Conservation (phyloP, 1,284 basidiomycete species). For the Ganoderma resinaceum region DNA sequence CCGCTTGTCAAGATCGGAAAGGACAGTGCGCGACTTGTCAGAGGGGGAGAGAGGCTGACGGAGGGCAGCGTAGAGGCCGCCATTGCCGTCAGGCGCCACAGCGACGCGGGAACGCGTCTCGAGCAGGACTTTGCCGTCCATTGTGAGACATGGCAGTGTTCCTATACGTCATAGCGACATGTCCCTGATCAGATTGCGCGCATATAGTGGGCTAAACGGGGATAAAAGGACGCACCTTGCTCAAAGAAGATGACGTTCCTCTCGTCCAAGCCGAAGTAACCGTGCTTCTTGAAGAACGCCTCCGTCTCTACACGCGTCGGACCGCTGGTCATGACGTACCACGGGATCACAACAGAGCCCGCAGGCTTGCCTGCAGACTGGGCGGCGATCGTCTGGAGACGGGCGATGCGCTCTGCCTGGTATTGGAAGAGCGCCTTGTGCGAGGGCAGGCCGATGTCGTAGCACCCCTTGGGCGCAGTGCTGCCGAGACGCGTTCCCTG, state of each 20-base stretch:
- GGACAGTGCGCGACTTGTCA: conserved; percentile 73
- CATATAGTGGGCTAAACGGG: background rate
- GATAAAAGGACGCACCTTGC: conserved; percentile 73
- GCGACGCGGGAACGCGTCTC: conserved; percentile 82
- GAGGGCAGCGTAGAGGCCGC: conserved; percentile 95
- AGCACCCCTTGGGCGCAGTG: conserved; percentile 95
- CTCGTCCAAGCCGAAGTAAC: conserved; percentile 85
- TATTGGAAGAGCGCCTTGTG: conserved; percentile 96
- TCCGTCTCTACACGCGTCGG: conserved; percentile 92
- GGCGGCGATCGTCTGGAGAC: conserved; percentile 83
- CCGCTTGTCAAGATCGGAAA: conserved; percentile 83
- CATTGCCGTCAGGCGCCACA: conserved; percentile 97
- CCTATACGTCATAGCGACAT: conserved; percentile 57
- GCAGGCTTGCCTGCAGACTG: conserved; percentile 56
- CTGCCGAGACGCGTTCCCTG: conserved; percentile 97
- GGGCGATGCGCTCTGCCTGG: conserved; percentile 93
- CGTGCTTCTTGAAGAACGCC: conserved; percentile 81
- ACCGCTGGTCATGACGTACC: conserved; percentile 99
- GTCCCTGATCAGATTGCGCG: background rate
- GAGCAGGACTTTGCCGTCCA: conserved; percentile 94
- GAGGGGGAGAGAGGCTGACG: conserved; percentile 76
- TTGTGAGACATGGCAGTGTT: conserved; percentile 93
- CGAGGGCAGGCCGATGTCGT: conserved; percentile 94
- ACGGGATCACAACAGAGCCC: conserved; percentile 78
- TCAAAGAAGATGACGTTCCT: conserved; percentile 95